Conservation (phyloP, 192 early-diverging fungal species). For the Coemansia sp. region DNA sequence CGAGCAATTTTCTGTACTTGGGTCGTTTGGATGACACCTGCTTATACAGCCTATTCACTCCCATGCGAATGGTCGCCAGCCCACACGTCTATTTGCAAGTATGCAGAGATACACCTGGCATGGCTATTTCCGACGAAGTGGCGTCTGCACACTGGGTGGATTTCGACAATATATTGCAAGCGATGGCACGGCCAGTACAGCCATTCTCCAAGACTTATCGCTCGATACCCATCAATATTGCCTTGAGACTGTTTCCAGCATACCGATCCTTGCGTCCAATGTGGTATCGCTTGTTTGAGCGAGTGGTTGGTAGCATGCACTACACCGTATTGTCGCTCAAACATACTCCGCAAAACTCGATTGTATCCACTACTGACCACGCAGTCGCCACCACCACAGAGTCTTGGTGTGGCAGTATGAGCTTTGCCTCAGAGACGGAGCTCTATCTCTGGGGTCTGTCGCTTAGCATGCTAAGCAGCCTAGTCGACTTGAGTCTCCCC, state of each 20-base stretch:
- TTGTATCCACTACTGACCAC: background rate
- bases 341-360: constrained; percentile 9
- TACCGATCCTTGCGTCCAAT: background rate
- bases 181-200: constrained; percentile 13
- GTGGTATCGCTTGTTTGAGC: constrained; percentile 27
- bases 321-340: constrained; percentile 34
- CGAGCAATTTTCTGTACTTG: constrained; percentile 15
- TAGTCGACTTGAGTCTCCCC: constrained; percentile 43
- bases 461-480: constrained; percentile 26
- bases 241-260: constrained; percentile 15
- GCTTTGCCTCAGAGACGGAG: constrained; percentile 29
- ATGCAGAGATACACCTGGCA: background rate
- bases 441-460: constrained; percentile 53
- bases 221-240: constrained; percentile 20
- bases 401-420: constrained; percentile 3
- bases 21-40: constrained; percentile 32
- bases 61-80: constrained; percentile 22
- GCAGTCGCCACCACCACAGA: background rate
- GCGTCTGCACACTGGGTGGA: constrained; percentile 49
- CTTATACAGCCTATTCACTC: constrained; percentile 12
- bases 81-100: constrained; percentile 47
- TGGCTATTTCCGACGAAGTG: constrained; percentile 34
- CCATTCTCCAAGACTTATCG: constrained; percentile 14
- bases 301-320: constrained; percentile 16
- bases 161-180: constrained; percentile 20